A percentile compares a stretch with the other conserved stretches of the same genome.
Conservation (phyloP, 768 basidiomycete species). For the Asterophora lycoperdoides region DNA sequence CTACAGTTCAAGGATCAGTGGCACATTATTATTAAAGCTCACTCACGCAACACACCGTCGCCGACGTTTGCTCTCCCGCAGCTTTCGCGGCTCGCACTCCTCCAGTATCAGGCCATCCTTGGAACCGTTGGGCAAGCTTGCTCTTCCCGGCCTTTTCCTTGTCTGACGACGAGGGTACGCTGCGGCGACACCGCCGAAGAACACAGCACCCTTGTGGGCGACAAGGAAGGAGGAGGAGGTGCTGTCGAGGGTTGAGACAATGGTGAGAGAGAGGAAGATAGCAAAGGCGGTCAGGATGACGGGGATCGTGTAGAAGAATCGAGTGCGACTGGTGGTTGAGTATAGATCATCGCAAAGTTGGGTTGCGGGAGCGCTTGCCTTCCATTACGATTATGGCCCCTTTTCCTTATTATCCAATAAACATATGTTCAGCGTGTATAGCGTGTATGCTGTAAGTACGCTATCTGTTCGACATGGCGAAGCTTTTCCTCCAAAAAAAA, state of each 20-base stretch:
- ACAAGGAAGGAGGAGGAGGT: slow-evolving; percentile 63
- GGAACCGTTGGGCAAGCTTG: slow-evolving; percentile 28
- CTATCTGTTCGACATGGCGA: no score
- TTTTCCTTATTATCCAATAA: no score
- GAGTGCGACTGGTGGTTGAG: no score
- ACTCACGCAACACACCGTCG: slow-evolving; percentile 26
- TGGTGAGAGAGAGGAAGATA: no score
- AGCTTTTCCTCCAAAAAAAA: no score
- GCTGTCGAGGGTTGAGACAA: slow-evolving; percentile 44
- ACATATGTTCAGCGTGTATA: no score
- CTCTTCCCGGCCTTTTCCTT: slow-evolving; percentile 46
- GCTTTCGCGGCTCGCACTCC: slow-evolving; percentile 42
- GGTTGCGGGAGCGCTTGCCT: no score
- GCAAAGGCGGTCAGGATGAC: no score
- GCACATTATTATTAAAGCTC: not conserved
- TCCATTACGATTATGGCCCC: no score
- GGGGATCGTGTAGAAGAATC: no score
- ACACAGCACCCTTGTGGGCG: slow-evolving; percentile 71
- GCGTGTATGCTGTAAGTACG: no score
- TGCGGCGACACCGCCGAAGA: slow-evolving; percentile 64
- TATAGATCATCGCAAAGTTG: no score
- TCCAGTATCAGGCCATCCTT: slow-evolving; percentile 75
- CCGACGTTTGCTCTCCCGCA: slow-evolving; percentile 35
- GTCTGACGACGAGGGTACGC: slow-evolving; percentile 37
- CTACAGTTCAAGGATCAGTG: slow-evolving; percentile 29